Conservation (phyloP, 2,329 filamentous ascomycete genomes). For the Curvularia sp. region DNA sequence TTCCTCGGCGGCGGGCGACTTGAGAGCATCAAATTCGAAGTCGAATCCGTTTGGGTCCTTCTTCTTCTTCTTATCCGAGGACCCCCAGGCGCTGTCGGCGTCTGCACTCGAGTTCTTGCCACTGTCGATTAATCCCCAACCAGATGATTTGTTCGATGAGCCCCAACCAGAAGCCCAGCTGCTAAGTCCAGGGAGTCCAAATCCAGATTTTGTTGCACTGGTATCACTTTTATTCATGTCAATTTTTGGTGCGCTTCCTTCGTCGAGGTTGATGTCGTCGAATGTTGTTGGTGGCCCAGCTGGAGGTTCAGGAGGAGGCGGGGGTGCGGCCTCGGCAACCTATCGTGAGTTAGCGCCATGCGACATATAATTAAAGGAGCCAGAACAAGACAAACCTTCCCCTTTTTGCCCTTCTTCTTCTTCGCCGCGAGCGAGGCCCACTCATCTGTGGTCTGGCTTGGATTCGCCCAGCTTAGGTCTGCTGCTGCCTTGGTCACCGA, state of each 20-base stretch:
- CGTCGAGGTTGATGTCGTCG: conserved; percentile 57
- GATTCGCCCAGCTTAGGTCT: conserved; percentile 43
- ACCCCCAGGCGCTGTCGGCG: conserved; percentile 45
- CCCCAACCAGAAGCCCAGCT: conserved; percentile 42
- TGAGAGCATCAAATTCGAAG: conserved; percentile 48
- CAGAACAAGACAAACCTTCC: conserved; percentile 48
- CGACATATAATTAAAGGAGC: conserved; percentile 40
- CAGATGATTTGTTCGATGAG: conserved; percentile 29
- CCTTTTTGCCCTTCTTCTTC: conserved; percentile 52
- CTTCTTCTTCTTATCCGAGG: conserved; percentile 48
- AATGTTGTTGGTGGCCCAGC: conserved; percentile 51
- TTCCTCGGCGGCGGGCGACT: conserved; percentile 29
- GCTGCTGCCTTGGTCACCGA: conserved; percentile 31
- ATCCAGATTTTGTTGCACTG: conserved; percentile 34
- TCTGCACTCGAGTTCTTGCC: conserved; percentile 42
- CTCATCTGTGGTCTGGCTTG: conserved; percentile 38
- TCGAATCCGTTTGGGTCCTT: conserved; percentile 46
- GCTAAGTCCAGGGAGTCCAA: conserved; percentile 32
- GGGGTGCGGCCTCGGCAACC: conserved; percentile 36
- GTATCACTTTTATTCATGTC: conserved; percentile 55
- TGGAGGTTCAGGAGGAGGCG: conserved; percentile 43
- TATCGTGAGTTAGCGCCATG: conserved; percentile 42
- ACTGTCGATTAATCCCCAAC: conserved; percentile 37
- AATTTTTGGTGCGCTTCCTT: conserved; percentile 55
- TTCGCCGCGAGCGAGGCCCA: conserved; percentile 40